phyloP scores from a whole-genome alignment of 345 rosid genomes.

The Citrus mangshanensis region DNA sequence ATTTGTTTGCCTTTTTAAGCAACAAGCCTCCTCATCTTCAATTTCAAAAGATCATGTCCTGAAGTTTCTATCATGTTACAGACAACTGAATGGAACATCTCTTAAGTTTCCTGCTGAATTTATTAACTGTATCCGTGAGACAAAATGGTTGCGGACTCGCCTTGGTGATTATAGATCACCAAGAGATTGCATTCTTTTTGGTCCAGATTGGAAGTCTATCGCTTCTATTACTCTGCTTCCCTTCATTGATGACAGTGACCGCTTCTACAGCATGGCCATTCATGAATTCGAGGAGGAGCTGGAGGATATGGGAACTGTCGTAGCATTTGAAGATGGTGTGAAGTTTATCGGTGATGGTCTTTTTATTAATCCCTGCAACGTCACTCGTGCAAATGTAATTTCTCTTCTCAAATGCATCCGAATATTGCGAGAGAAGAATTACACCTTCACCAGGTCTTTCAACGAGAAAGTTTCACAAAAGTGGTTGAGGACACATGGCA shows the following conservation, averaged over 20 bases:
- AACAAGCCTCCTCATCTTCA: conserved; percentile 27
- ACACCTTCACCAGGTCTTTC: conserved; percentile 30
- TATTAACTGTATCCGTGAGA: conserved; percentile 31
- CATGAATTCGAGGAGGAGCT: conserved; percentile 46
- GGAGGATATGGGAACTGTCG: conserved; percentile 36
- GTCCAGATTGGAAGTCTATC: conserved; percentile 53
- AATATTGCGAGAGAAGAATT: conserved; percentile 17
- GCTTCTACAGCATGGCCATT: conserved; percentile 44
- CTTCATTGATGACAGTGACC: conserved; percentile 45
- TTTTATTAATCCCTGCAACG: conserved; percentile 21
- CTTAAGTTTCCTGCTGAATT: conserved; percentile 31
- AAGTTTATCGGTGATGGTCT: conserved; percentile 40
- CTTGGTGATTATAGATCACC: conserved; percentile 46
- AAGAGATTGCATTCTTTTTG: conserved; percentile 47
- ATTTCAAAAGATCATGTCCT: conserved; percentile 32
- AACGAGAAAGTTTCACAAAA: conserved; percentile 26
- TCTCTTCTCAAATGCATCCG: conserved; percentile 48
- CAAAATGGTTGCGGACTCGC: conserved; percentile 53
- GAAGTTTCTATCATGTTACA: conserved; percentile 46
- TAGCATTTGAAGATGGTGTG: conserved; percentile 43
- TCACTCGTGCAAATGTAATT: conserved; percentile 29
- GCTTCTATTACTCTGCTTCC: conserved; percentile 55
- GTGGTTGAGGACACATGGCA: conserved; percentile 58
- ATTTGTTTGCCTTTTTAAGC: conserved; percentile 37
- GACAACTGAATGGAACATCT: conserved; percentile 22